phyloP scores from a whole-genome alignment of 805 yeast species.

The Brettanomyces custersianus region DNA sequence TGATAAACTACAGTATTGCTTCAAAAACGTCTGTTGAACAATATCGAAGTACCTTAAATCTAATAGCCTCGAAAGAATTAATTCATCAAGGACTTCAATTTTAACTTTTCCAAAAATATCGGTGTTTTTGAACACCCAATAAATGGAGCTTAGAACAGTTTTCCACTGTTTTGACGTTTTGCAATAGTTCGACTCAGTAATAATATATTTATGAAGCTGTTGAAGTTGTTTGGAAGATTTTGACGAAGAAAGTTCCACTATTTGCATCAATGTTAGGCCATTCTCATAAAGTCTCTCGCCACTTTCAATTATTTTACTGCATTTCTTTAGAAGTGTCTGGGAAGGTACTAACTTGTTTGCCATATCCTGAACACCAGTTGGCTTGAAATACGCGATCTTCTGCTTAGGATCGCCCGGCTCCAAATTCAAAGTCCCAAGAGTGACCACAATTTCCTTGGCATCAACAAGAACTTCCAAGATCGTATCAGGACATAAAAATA shows the following conservation, averaged over 20 bases:
- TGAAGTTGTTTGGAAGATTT: slow-evolving; percentile 12
- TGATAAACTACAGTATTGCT: slow-evolving; percentile 13
- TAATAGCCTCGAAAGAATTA: slow-evolving; percentile 16
- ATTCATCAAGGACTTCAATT: slow-evolving; percentile 12
- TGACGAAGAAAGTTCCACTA: slow-evolving; percentile 14
- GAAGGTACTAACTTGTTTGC: slow-evolving; percentile 9
- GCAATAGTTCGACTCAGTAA: slow-evolving; percentile 15
- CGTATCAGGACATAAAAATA: slow-evolving; percentile 19
- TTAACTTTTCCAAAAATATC: slow-evolving; percentile 18
- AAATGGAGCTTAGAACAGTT: slow-evolving; percentile 19
- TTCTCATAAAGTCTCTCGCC: slow-evolving; percentile 21
- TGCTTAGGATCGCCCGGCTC: slow-evolving; percentile 3
- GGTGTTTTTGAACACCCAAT: slow-evolving; percentile 20
- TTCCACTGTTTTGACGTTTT: slow-evolving; percentile 16
- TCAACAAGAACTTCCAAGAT: slow-evolving; percentile 16
- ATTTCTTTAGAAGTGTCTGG: slow-evolving; percentile 7
- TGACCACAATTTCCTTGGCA: slow-evolving; percentile 20
- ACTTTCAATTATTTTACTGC: slow-evolving; percentile 17
- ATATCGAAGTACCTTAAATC: slow-evolving; percentile 14
- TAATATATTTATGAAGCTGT: slow-evolving; percentile 19
- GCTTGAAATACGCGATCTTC: neutral
- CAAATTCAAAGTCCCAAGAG: slow-evolving; percentile 9
- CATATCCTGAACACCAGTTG: slow-evolving; percentile 4
- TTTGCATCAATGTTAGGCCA: slow-evolving; percentile 18
- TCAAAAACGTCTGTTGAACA: slow-evolving; percentile 10